phyloP scores from a whole-genome alignment of 192 early-diverging fungal species.

The Mortierella claussenii region DNA sequence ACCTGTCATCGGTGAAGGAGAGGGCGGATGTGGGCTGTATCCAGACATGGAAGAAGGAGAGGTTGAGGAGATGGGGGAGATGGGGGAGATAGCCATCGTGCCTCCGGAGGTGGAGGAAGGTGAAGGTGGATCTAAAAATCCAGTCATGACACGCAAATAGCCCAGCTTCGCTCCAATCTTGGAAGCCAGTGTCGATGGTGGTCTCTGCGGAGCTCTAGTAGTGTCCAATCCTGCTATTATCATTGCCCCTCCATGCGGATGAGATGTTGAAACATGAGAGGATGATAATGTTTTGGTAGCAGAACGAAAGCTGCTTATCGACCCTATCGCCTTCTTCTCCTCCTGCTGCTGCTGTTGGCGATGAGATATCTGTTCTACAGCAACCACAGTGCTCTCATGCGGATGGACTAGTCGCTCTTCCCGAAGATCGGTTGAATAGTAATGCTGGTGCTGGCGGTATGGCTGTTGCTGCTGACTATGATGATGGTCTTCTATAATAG shows the following conservation, averaged over 20 bases:
- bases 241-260: too few species aligned
- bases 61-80: constrained; percentile 11
- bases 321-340: too few species aligned
- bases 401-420: too few species aligned
- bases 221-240: too few species aligned
- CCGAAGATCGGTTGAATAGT: neutral
- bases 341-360: too few species aligned
- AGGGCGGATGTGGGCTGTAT: neutral
- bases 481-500: constrained; percentile 14
- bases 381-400: too few species aligned
- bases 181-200: constrained; percentile 3
- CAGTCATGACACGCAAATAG: constrained; percentile 32
- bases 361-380: too few species aligned
- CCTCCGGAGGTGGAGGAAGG: neutral
- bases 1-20: neutral
- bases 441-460: neutral
- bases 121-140: neutral
- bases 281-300: neutral
- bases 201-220: neutral
- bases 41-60: constrained; percentile 5
- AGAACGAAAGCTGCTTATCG: too few species aligned
- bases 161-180: constrained; percentile 25
- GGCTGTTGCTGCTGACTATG: neutral
- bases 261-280: too few species aligned
- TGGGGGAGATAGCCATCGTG: too few species aligned